Evolutionary conservation across 2,329 filamentous ascomycete species (phyloP).

Genomic region (Calonectria pauciramosa): DNA sequence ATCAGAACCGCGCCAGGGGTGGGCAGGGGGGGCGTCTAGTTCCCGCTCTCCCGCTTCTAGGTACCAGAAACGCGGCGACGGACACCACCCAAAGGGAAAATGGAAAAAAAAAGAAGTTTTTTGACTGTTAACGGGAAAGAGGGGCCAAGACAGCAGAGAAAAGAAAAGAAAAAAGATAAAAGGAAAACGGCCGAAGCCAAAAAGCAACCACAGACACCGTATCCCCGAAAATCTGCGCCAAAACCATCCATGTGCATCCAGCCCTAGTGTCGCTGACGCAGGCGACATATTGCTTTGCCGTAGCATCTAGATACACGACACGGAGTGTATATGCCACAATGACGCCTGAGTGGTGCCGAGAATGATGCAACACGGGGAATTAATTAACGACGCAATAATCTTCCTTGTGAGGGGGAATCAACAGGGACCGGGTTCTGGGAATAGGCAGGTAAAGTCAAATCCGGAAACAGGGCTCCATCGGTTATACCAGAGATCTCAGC

Average conservation of each 20-base stretch:
- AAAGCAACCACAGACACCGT: neutral
- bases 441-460: constrained; percentile 33
- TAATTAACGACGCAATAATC: neutral
- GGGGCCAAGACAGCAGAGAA: neutral
- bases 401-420: neutral
- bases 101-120: neutral
- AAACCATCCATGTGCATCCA: constrained; percentile 18
- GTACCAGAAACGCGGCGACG: constrained; percentile 4
- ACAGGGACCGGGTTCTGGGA: constrained; percentile 1
- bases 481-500: constrained; percentile 17
- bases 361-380: neutral
- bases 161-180: neutral
- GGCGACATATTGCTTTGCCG: neutral
- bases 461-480: constrained; percentile 21
- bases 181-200: neutral
- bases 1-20: neutral
- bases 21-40: neutral
- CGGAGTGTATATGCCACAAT: neutral
- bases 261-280: neutral
- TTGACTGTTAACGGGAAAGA: constrained; percentile 13
- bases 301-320: neutral
- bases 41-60: constrained; percentile 20
- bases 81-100: neutral
- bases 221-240: constrained; percentile 4
- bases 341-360: neutral